Percentiles rank a stretch among this genome's conserved stretches.
phyloP scores from a whole-genome alignment of 106 monocot species.

The Dendrobium chrysotoxum region DNA sequence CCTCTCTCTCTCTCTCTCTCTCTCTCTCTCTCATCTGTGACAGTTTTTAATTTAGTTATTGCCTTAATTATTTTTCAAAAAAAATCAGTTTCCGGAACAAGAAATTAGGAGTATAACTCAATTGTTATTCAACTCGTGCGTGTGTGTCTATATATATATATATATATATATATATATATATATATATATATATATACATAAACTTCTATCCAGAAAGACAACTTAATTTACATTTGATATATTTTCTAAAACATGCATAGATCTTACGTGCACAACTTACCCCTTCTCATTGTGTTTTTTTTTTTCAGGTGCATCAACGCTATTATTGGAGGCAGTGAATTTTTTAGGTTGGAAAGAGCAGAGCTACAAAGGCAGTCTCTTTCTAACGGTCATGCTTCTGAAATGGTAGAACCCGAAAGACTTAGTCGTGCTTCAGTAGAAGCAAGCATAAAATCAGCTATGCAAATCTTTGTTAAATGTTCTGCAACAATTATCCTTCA shows the following conservation, averaged over 20 bases:
- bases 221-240: too few relatives aligned
- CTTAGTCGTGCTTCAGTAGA: constrained; percentile 47
- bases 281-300: neutral
- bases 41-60: neutral
- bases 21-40: neutral
- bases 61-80: neutral
- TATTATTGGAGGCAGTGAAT: constrained; percentile 72
- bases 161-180: too few relatives aligned
- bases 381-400: constrained; percentile 53
- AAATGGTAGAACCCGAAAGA: constrained; percentile 42
- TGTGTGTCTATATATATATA: too few relatives aligned
- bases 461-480: constrained; percentile 80
- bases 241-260: too few relatives aligned
- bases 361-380: constrained; percentile 49
- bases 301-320: constrained; percentile 73
- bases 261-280: too few relatives aligned
- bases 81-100: too few relatives aligned
- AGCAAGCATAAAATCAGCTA: constrained; percentile 78
- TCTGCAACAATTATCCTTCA: constrained; percentile 66
- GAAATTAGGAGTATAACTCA: too few relatives aligned
- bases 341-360: constrained; percentile 46
- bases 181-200: too few relatives aligned
- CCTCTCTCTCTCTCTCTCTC: too few relatives aligned
- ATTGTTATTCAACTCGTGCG: too few relatives aligned
- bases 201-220: too few relatives aligned